Base-by-base conservation (phyloP, 2,329 filamentous ascomycete species). In the Calonectria pseudoreteaudii region DNA sequence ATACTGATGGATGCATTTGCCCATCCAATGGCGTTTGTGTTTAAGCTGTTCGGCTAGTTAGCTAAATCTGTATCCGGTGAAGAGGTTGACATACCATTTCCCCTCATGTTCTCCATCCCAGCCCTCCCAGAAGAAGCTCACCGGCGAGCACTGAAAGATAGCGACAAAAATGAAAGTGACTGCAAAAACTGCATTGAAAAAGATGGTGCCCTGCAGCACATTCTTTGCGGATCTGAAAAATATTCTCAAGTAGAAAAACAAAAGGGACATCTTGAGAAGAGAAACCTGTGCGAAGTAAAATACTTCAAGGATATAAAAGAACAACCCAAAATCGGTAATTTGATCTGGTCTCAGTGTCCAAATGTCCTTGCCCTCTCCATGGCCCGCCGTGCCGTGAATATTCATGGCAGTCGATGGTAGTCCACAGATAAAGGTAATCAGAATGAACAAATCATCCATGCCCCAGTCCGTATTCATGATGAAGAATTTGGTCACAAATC, bases 1-100 rank as follows among this genome's bases (percentile, higher is more conserved):
- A 88, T 85, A 44, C 86, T 84, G 60, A 87, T 82, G 1, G 78
- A 80, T 0, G 87, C 86, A 44, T 87, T 85, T n/a, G 83, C 82
- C 85, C 86, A 88, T 1, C 82, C 82, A 28, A 86, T 82, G 0
- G 80, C 77, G 53, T 84, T 85, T 16, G 84, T 80, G 47, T 88
- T 80, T 64, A 87, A 77, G 70, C 76, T 78, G 30, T 14, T 4
- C 11, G 31, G 70, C 50, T 72, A 68, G 2, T 44, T 16, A 66
- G 62, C 20, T 3, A 23, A 72, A 11, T 18, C 10, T 10, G 13
- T 4, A 4, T 30, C 28, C 5, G 44, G 34, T 52, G 1, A 26
- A 58, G 2, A 8, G 9, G 20, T 10, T 14, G 1, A 67, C 76
- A 31, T 70, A 79, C 77, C 87, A 89, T 4, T 66, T 78, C 0